Conservation (phyloP, 768 basidiomycete genomes). For the Pleurotus pulmonarius region DNA sequence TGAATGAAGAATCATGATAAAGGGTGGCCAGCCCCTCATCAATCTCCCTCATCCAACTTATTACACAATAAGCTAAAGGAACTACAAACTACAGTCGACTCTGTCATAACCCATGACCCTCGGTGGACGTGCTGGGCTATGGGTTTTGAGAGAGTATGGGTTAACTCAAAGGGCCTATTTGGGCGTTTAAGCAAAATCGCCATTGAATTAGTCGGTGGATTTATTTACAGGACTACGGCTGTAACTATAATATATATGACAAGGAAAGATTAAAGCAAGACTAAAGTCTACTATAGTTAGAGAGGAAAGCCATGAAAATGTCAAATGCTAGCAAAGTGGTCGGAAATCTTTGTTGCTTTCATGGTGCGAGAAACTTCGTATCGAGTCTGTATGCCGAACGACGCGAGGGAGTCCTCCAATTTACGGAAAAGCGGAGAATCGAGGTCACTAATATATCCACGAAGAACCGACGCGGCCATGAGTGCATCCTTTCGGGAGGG, state of each 20-base stretch:
- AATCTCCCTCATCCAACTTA: no score
- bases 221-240: no score
- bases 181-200: neutral
- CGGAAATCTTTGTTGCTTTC: neutral
- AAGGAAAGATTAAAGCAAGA: no score
- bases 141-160: constrained; percentile 10
- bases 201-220: no score
- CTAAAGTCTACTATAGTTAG: neutral
- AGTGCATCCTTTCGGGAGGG: neutral
- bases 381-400: neutral
- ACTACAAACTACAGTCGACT: constrained; percentile 7
- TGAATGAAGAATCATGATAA: no score
- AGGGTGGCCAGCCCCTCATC: no score
- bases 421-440: neutral
- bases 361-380: neutral
- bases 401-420: neutral
- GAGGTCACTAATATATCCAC: neutral
- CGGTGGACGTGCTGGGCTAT: constrained; percentile 8
- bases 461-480: neutral
- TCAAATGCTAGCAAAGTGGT: neutral
- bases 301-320: neutral
- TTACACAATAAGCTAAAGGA: no score
- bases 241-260: no score
- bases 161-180: neutral
- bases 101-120: constrained; percentile 9